A percentile compares a stretch with the other conserved stretches of the same genome.
Conservation (phyloP, 1,139 yeast genomes). For the Candida sp. region DNA sequence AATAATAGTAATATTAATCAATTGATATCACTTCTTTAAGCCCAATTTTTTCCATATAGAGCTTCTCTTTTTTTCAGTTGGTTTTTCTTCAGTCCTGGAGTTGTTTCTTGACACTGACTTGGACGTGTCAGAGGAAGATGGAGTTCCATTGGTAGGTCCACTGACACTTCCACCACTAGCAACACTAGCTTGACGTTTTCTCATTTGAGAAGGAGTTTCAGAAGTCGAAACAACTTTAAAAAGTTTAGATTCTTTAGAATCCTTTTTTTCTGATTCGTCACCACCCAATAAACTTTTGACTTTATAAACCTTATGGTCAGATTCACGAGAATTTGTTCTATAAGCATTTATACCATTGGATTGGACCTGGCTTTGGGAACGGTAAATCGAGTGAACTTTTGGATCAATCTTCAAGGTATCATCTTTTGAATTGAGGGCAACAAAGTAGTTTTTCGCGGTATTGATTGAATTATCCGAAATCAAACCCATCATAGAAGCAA, state of each 20-base stretch:
- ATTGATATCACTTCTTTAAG: conserved; percentile 18
- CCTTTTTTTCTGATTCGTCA: not conserved
- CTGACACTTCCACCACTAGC: conserved; percentile 7
- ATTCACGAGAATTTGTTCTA: not conserved
- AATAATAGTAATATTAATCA: not conserved
- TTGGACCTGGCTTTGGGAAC: conserved; percentile 15
- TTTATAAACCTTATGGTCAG: conserved; percentile 1
- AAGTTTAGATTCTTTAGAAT: conserved; percentile 2
- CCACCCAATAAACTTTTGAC: conserved; percentile 1
- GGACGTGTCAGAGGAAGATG: not conserved
- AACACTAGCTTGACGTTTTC: conserved; percentile 26
- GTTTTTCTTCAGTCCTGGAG: conserved; percentile 4
- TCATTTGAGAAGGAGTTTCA: conserved; percentile 4
- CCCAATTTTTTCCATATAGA: conserved; percentile 32
- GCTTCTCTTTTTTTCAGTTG: conserved; percentile 15
- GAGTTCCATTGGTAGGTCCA: conserved; percentile 4
- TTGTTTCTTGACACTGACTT: conserved; percentile 5
- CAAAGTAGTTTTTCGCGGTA: conserved; percentile 24
- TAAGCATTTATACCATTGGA: conserved; percentile 1
- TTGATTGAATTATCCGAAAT: conserved; percentile 28
- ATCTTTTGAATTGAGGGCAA: conserved; percentile 16
- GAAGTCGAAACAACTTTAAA: conserved; percentile 4
- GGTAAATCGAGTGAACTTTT: conserved; percentile 31
- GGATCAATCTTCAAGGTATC: conserved; percentile 19
- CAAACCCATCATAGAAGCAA: conserved; percentile 18